Base-by-base conservation (phyloP, 2,329 filamentous ascomycete genomes). In the Neonectria neomacrospora region DNA sequence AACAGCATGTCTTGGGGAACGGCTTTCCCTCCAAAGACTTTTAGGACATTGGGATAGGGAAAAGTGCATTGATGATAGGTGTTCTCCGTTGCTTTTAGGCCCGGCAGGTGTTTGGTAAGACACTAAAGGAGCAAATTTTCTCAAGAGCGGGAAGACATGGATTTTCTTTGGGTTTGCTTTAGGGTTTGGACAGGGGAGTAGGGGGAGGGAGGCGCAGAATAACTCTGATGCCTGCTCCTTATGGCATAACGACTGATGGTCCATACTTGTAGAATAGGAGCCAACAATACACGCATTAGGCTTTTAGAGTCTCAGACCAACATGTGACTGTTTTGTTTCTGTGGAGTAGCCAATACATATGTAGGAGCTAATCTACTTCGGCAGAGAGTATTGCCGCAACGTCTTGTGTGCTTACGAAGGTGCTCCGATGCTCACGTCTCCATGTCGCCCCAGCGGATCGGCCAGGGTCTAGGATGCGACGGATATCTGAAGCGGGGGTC, bases 11-110 rank as follows among this genome's bases (percentile, higher is more conserved):
- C 28, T 50, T 32, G 26, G 9, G 16, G 20, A 14, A 20, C 18
- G 23, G 23, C 6, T 50, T 16, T 32, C 6, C 26, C 23, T 50
- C 28, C 3, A 30, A 18, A n/a, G 30, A 14, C 47, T 20, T 50
- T 50, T 14, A 50, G 26, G 47, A 32, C 11, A 50, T 22, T 20
- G 8, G 18, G 26, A 50, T 11, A 50, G 11, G 9, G 26, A 32
- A 32, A 5, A 32, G 18, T 32, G n/a, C 45, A 48, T 18, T 8
- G 5, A 32, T 32, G n/a, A 22, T 20, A 20, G 16, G 20, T n/a
- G 14, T 30, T 5, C 45, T 18, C 8, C 26, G 26, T 48, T 22
- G n/a, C 39, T 60, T 63, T 60, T 61, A 68, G 65, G 61, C 51
- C 2, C 42, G 59, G 44, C 32, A 23, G 11, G 32, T 41, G 26